A percentile compares a stretch with the other conserved stretches of the same genome.
Evolutionary conservation across 2,329 filamentous ascomycete genomes (phyloP).

Genomic region (Penicillium sp.): DNA sequence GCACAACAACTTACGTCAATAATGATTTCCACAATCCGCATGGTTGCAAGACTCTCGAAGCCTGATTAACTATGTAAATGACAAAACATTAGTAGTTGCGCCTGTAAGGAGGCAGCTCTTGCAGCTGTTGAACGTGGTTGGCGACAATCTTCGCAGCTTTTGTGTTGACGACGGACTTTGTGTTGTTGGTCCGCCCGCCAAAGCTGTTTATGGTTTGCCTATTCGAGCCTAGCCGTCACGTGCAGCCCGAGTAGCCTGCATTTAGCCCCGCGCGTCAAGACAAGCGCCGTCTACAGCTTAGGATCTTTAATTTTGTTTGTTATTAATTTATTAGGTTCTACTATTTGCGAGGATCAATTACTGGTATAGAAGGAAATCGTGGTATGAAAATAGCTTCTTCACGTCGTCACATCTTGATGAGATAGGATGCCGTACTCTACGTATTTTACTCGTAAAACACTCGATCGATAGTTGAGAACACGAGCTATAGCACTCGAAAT

Average conservation of each 20-base stretch:
- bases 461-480: background rate
- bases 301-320: too few species aligned
- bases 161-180: conserved; percentile 6
- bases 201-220: conserved; percentile 18
- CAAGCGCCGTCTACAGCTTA: background rate
- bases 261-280: background rate
- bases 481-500: background rate
- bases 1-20: conserved; percentile 37
- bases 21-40: conserved; percentile 48
- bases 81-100: conserved; percentile 24
- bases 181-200: conserved; percentile 10
- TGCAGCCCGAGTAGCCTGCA: conserved; percentile 4
- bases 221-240: conserved; percentile 14
- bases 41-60: conserved; percentile 30
- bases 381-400: background rate
- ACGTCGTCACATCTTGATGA: background rate
- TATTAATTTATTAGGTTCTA: too few species aligned
- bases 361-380: background rate
- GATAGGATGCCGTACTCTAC: conserved; percentile 4
- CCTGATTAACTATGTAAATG: conserved; percentile 16
- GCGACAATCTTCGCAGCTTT: conserved; percentile 6
- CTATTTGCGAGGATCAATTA: too few species aligned
- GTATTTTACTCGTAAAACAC: background rate
- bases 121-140: conserved; percentile 10
- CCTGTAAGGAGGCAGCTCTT: conserved; percentile 9